phyloP scores from a whole-genome alignment of 805 yeast species.

The Myxozyma kluyveri region DNA sequence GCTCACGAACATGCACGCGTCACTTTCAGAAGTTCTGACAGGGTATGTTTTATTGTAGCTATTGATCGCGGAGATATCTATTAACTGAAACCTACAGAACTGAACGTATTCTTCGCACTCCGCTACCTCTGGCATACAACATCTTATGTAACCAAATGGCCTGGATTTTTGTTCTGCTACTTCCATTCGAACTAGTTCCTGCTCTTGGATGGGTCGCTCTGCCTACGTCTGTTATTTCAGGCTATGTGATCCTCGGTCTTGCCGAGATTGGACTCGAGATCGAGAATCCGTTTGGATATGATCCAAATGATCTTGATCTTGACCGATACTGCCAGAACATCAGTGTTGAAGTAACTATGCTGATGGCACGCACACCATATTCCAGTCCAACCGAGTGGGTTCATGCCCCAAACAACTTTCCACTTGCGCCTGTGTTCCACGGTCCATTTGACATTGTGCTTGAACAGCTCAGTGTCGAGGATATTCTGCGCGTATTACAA shows the following conservation, averaged over 20 bases:
- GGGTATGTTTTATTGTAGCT: constrained; percentile 7
- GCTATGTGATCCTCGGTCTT: constrained; percentile 28
- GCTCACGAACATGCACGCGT: constrained; percentile 7
- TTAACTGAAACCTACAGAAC: constrained; percentile 4
- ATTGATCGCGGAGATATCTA: background rate
- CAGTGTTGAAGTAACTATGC: constrained; percentile 26
- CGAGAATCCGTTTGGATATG: constrained; percentile 30
- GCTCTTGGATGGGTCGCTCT: constrained; percentile 27
- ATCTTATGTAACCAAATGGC: constrained; percentile 28
- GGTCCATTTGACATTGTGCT: constrained; percentile 16
- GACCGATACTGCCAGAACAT: constrained; percentile 27
- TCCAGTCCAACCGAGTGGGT: constrained; percentile 21
- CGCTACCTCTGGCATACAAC: constrained; percentile 29
- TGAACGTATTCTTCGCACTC: constrained; percentile 29
- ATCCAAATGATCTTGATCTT: constrained; percentile 28
- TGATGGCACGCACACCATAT: constrained; percentile 24
- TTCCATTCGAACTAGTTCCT: constrained; percentile 28
- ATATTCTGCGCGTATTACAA: constrained; percentile 19
- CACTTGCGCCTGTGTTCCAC: constrained; percentile 25
- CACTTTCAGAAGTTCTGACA: constrained; percentile 22
- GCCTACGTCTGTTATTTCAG: constrained; percentile 26
- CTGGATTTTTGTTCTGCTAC: constrained; percentile 28
- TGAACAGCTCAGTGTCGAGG: constrained; percentile 10
- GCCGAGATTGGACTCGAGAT: constrained; percentile 30
- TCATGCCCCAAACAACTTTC: constrained; percentile 14